These are phyloP conservation scores for Kitagawia praeruptora DNA, from an alignment of 129 eudicot species.

Conservation along the genomic window DNA sequence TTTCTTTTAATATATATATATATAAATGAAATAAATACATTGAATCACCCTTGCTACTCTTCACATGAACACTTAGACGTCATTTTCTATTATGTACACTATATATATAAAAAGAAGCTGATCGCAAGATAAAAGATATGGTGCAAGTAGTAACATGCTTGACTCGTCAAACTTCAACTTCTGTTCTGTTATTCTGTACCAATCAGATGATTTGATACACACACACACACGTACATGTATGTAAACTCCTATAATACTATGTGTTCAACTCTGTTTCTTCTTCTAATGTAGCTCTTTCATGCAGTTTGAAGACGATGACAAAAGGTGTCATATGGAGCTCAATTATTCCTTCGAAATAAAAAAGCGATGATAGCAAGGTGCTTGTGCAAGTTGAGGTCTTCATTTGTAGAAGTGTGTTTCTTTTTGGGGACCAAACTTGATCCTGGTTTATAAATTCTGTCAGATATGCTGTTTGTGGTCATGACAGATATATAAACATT, in stretches of 20 bases:
- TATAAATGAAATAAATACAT: background rate
- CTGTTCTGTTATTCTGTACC: background rate
- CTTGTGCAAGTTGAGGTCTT: background rate
- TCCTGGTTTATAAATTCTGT: background rate
- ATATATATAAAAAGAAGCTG: background rate
- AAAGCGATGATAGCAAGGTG: conserved; percentile 30
- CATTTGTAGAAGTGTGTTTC: background rate
- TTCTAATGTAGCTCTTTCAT: background rate
- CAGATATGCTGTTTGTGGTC: background rate
- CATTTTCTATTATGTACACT: background rate
- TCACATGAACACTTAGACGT: background rate
- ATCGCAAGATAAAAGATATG: background rate
- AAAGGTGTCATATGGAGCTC: conserved; percentile 73
- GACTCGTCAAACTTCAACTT: background rate
- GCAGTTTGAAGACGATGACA: conserved; percentile 90
- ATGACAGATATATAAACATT: background rate
- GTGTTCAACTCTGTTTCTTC: background rate
- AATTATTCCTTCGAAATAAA: conserved; percentile 67
- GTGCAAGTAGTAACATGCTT: background rate
- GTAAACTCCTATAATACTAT: background rate
- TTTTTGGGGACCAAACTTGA: background rate
- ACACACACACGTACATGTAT: background rate
- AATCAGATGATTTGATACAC: background rate
- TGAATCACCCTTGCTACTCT: background rate
- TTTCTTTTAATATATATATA: background rate